Evolutionary conservation across 257 asterid genomes (phyloP), one percentile per base, ranked within the genome.

Genomic region (Solanum sparsipilum): DNA sequence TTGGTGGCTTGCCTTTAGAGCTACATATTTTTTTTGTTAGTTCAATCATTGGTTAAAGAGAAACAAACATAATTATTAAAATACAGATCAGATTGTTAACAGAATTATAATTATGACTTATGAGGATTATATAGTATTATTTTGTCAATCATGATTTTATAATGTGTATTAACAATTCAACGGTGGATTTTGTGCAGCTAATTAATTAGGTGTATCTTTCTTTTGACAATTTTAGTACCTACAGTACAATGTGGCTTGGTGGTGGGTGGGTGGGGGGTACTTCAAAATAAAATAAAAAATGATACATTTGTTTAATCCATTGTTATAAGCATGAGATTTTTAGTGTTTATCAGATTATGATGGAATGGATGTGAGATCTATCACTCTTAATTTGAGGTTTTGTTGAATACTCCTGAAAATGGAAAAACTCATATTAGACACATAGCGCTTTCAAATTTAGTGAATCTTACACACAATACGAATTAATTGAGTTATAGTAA

Each of bases 21-120:
- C 34, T 71, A 65, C 70, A 48, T 60, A n/a, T 41, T 75, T 67
- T 35, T 38, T 78, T 39, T 88, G 84, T 87, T 76, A 89, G 82
- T 88, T 90, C 93, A 93, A 92, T 93, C 93, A 92, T 93, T 92
- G 90, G 67, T 91, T 18, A 86, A 68, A 23, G 89, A 10, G 85
- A 83, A 82, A 67, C 85, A 74, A 86, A 81, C 41, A 81, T 34
- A 81, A 81, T 46, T 79, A 81, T 81, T 81, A 44, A 27, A 29
- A 31, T 46, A 81, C 25, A 81, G 85, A 81, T 81, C 48, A 48
- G 85, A 81, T 46, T 44, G 70, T 10, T 31, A 44, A 81, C 39
- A 12, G 85, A 27, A 27, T 23, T 81, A 81, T 48, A 18, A 81
- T 81, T 81, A 29, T 46, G 20, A 29, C 85, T 79, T 27, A 27